A percentile compares a stretch with the other conserved stretches of the same genome.
Evolutionary conservation across 306 rosid species (phyloP).

Genomic region (Heteromeles arbutifolia): DNA sequence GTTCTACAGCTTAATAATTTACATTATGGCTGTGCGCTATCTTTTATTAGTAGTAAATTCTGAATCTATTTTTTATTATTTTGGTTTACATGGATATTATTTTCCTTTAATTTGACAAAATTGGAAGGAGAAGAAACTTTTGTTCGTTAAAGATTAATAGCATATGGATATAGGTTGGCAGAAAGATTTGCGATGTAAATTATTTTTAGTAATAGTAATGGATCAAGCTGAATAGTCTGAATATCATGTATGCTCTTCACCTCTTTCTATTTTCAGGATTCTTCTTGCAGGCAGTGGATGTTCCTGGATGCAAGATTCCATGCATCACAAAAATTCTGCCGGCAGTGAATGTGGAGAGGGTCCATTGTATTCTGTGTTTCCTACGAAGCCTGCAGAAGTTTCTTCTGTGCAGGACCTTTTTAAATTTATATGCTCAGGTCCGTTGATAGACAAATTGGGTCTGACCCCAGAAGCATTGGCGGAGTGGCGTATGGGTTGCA

Average conservation of each 20-base stretch:
- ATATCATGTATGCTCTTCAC: background rate
- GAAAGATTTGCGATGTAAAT: background rate
- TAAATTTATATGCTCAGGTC: constrained; percentile 79
- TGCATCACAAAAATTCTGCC: constrained; percentile 1
- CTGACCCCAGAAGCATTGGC: constrained; percentile 49
- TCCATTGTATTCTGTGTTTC: constrained; percentile 41
- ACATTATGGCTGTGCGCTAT: background rate
- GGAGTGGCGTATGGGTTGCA: constrained; percentile 47
- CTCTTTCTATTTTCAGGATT: constrained; percentile 9
- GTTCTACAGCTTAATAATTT: background rate
- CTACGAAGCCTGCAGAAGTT: constrained; percentile 58
- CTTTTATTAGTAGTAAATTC: background rate
- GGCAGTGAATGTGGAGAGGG: constrained; percentile 29
- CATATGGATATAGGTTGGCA: background rate
- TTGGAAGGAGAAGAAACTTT: too few species aligned
- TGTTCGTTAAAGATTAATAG: background rate
- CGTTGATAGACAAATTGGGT: constrained; percentile 59
- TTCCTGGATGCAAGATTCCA: constrained; percentile 60
- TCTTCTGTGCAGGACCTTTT: constrained; percentile 68
- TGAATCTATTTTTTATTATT: background rate
- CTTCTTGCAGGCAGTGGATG: constrained; percentile 51
- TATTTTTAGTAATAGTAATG: background rate
- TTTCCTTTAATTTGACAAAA: background rate
- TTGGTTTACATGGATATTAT: background rate
- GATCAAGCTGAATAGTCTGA: background rate